phyloP scores from a whole-genome alignment of 306 rosid genomes.

The Glycyrrhiza uralensis region DNA sequence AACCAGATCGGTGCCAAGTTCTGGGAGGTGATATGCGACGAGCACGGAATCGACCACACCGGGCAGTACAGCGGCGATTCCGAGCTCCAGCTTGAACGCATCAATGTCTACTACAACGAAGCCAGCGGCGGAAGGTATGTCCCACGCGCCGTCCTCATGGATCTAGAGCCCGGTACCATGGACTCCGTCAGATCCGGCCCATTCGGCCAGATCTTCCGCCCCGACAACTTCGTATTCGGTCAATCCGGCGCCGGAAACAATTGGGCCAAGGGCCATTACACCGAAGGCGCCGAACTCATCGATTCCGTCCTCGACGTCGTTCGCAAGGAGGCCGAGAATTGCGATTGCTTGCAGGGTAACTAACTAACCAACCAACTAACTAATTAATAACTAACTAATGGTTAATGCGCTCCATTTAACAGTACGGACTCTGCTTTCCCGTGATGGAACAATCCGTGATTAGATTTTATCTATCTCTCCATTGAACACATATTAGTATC shows the following conservation, averaged over 20 bases:
- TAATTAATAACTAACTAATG: no score
- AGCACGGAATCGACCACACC: conserved; percentile 47
- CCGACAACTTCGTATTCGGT: conserved; percentile 45
- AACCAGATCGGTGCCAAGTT: conserved; percentile 52
- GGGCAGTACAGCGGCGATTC: conserved; percentile 42
- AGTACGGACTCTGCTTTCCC: no score
- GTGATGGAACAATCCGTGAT: no score
- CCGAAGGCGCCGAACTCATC: conserved; percentile 48
- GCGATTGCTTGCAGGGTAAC: conserved; percentile 43
- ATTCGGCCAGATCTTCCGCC: conserved; percentile 46
- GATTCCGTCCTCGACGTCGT: conserved; percentile 48
- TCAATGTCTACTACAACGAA: conserved; percentile 47
- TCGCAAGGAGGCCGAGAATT: conserved; percentile 49
- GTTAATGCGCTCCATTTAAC: no score
- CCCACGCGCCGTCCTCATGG: conserved; percentile 52
- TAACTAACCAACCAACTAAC: neutral
- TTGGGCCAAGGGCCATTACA: conserved; percentile 49
- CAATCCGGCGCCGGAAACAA: conserved; percentile 52
- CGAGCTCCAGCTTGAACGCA: conserved; percentile 44
- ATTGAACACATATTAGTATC: no score
- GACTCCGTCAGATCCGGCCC: conserved; percentile 51
- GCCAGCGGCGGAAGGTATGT: conserved; percentile 46
- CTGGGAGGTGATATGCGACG: conserved; percentile 53
- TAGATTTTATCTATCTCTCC: no score
- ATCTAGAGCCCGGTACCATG: conserved; percentile 55